Base-by-base conservation (phyloP, 2,329 filamentous ascomycete species). In the Ophiostoma angusticollis region DNA sequence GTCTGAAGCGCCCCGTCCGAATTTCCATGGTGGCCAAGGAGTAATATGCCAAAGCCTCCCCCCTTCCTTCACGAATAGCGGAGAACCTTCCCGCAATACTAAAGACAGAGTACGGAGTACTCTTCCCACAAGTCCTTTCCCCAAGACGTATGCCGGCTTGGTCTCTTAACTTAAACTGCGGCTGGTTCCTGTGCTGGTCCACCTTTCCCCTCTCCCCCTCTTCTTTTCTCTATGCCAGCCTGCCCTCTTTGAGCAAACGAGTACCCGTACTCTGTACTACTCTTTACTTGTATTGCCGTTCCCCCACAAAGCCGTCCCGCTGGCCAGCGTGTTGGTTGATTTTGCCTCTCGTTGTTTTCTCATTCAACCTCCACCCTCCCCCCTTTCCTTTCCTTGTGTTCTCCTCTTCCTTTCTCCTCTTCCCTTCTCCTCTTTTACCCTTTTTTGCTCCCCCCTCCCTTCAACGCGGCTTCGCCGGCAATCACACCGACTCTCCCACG, bases 1-100 rank as follows among this genome's bases (percentile, higher is more conserved):
- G 38, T 31, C 28, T 27, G 25, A 19, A 14, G 21, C 32, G 38
- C 32, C 38, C 38, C 38, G 38, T 24, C 38, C 32, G 38, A 40
- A 14, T 30, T 24, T 32, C 25, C 35, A 32, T 27, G 33, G 22
- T 37, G 35, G 35, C 38, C 38, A 40, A 27, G n/a, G n/a, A n/a
- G n/a, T n/a, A n/a, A n/a, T n/a, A n/a, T n/a, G n/a, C n/a, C n/a
- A 39, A 25, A 40, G 18, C 37, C 24, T 29, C 31, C 16, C 16
- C 9, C 31, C n/a, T n/a, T 17, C 21, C 14, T 19, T 31, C 35
- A 31, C 35, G 22, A 22, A 21, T n/a, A n/a, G 36, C 14, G 36
- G 35, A 32, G 36, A 38, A 38, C 19, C 31, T 31, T 38, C 31
- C 36, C 29, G 36, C 21, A n/a, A n/a, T n/a, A n/a, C n/a, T n/a